These are phyloP conservation scores for Fusarium subtropicale DNA, from an alignment of 2,329 filamentous ascomycete species.

Conservation along the genomic window DNA sequence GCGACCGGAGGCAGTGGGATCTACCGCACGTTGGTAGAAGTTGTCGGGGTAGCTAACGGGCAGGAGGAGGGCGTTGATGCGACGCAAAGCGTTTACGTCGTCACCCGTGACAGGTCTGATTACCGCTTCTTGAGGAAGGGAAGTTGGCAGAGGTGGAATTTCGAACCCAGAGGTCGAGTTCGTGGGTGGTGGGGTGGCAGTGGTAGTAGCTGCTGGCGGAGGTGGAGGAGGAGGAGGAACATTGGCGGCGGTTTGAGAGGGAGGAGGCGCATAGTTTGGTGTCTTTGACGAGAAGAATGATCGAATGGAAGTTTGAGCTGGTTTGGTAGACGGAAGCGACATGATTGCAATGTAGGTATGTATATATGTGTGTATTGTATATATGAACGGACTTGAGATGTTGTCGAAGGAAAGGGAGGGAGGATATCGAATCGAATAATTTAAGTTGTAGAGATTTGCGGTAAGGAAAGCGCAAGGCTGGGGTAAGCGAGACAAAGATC, in stretches of 20 bases:
- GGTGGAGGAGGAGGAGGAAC: slow-evolving; percentile 14
- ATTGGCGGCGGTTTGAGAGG: slow-evolving; percentile 42
- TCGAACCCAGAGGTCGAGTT: slow-evolving; percentile 25
- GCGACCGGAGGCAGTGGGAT: slow-evolving; percentile 61
- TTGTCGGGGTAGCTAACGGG: slow-evolving; percentile 72
- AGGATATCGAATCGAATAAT: neutral
- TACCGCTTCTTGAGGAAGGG: slow-evolving; percentile 60
- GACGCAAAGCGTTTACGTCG: slow-evolving; percentile 69
- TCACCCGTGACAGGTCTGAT: slow-evolving; percentile 63
- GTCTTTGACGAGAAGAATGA: slow-evolving; percentile 69
- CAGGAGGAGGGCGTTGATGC: slow-evolving; percentile 74
- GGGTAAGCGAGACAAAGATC: slow-evolving; percentile 12
- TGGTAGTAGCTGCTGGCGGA: slow-evolving; percentile 24
- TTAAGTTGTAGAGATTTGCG: neutral
- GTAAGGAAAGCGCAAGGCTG: slow-evolving; percentile 6
- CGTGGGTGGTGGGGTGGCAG: neutral
- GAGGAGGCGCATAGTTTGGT: slow-evolving; percentile 53
- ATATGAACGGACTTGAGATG: neutral
- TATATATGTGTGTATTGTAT: neutral
- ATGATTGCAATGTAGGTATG: slow-evolving; percentile 44
- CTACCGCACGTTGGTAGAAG: slow-evolving; percentile 69
- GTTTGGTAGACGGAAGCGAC: slow-evolving; percentile 56
- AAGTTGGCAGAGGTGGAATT: slow-evolving; percentile 50
- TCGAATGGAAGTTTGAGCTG: slow-evolving; percentile 67
- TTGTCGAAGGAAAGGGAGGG: neutral